Evolutionary conservation across 73 alveolate genomes (phyloP).

Genomic region (Stentor roeselii): DNA sequence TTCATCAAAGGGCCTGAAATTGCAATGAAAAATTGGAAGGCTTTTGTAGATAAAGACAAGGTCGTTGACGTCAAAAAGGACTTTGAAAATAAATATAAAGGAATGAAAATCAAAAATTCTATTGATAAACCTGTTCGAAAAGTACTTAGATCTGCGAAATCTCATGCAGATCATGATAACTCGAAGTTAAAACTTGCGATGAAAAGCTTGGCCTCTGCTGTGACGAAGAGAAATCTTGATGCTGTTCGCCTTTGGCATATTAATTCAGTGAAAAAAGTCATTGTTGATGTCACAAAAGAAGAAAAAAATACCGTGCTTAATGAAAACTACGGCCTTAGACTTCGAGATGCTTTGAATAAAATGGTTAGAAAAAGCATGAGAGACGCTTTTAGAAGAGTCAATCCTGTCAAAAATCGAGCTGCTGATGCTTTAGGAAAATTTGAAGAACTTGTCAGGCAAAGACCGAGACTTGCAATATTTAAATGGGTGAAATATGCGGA

Average conservation of each 20-base stretch:
- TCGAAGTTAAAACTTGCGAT: background rate
- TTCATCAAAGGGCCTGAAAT: background rate
- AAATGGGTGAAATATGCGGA: background rate
- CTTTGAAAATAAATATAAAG: background rate
- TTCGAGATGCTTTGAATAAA: background rate
- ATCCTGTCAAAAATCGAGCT: background rate
- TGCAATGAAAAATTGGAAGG: background rate
- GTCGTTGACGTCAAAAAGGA: background rate
- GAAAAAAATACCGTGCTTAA: background rate
- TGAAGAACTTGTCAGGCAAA: background rate
- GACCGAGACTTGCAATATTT: background rate
- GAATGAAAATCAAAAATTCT: background rate
- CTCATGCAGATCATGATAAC: conserved; percentile 9
- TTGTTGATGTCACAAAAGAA: background rate
- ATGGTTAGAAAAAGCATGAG: background rate
- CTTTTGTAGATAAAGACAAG: background rate
- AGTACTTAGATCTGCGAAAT: conserved; percentile 1
- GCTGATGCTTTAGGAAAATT: background rate
- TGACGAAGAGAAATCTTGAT: background rate
- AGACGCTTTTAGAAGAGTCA: background rate
- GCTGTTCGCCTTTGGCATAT: background rate
- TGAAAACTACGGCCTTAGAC: background rate
- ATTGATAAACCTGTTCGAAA: conserved; percentile 17
- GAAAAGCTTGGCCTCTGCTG: background rate
- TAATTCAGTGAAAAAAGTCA: background rate